Percentiles rank a stretch among this genome's conserved stretches.
phyloP scores from a whole-genome alignment of 1,284 basidiomycete genomes.

The Mrakiaceae sp. region DNA sequence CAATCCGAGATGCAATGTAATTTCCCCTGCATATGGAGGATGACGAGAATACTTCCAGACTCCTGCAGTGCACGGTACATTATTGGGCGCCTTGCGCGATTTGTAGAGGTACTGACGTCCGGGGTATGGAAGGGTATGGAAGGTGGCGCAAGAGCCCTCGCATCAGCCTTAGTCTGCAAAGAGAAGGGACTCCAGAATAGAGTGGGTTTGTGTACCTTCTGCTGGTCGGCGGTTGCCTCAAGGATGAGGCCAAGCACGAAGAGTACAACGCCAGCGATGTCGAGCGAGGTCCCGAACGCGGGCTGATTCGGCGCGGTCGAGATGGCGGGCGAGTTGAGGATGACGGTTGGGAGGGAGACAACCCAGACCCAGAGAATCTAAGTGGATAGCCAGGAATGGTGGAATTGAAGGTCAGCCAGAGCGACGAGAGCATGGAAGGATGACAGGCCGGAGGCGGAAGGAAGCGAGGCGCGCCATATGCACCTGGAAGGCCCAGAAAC shows the following conservation, averaged over 20 bases:
- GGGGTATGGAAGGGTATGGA: too few relatives aligned
- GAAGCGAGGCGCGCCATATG: neutral
- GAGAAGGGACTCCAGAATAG: neutral
- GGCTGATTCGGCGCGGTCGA: conserved; percentile 41
- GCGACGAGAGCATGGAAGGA: too few relatives aligned
- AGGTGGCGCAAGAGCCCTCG: too few relatives aligned
- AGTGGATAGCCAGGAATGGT: neutral
- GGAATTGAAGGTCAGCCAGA: too few relatives aligned
- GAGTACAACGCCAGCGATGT: conserved; percentile 57
- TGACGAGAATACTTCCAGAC: conserved; percentile 33
- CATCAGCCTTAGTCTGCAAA: too few relatives aligned
- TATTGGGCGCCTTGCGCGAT: conserved; percentile 43
- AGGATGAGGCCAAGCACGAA: conserved; percentile 52
- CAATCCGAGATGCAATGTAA: conserved; percentile 23
- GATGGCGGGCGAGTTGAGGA: conserved; percentile 56
- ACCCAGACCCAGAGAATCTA: conserved; percentile 46
- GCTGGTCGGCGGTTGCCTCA: conserved; percentile 51
- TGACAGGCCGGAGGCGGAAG: too few relatives aligned
- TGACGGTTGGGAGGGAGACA: conserved; percentile 49
- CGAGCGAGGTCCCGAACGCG: conserved; percentile 51
- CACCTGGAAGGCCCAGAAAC: conserved; percentile 43
- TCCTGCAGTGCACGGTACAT: conserved; percentile 47
- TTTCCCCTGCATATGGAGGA: conserved; percentile 67
- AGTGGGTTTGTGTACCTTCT: conserved; percentile 43
- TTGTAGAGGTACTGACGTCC: conserved; percentile 45